Conservation (phyloP, 2,329 filamentous ascomycete species). For the Arthroderma sp. region DNA sequence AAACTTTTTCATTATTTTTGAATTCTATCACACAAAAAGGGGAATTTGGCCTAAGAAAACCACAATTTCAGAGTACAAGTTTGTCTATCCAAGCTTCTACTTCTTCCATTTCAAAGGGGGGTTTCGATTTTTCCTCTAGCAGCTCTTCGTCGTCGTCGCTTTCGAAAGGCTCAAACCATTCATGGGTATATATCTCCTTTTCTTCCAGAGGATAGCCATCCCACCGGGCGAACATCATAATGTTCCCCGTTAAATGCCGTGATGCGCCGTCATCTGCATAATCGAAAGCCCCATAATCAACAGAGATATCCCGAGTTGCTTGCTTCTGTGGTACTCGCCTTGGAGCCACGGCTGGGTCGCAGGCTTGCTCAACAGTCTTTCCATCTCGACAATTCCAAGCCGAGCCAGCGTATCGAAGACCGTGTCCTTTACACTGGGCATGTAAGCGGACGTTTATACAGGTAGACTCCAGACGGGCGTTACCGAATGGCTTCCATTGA, state of each 20-base stretch:
- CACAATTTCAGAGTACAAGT: no score
- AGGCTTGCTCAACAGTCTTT: constrained; percentile 1
- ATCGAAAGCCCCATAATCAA: constrained; percentile 5
- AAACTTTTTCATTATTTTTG: no score
- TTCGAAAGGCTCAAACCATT: constrained; percentile 7
- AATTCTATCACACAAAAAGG: no score
- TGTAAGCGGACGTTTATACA: constrained; percentile 19
- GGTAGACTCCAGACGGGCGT: constrained; percentile 15
- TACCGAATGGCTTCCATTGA: constrained; percentile 20
- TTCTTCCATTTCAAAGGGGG: no score
- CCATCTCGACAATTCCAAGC: constrained; percentile 6
- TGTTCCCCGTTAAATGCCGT: constrained; percentile 19
- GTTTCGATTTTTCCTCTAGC: no score
- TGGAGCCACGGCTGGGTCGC: constrained; percentile 1
- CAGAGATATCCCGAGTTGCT: constrained; percentile 2
- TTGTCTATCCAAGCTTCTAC: no score
- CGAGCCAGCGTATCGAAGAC: constrained; percentile 10
- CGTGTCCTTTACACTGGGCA: constrained; percentile 14
- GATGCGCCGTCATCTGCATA: constrained; percentile 9
- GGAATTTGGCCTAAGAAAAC: no score
- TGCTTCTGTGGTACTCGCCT: neutral
- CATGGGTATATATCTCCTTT: constrained; percentile 5
- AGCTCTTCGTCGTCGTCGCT: constrained; percentile 5
- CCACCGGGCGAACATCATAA: constrained; percentile 19
- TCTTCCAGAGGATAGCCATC: constrained; percentile 9